Evolutionary conservation across 1,284 basidiomycete genomes (phyloP), one percentile per base, ranked within the genome.

Genomic region (Hortiboletus rubellus): DNA sequence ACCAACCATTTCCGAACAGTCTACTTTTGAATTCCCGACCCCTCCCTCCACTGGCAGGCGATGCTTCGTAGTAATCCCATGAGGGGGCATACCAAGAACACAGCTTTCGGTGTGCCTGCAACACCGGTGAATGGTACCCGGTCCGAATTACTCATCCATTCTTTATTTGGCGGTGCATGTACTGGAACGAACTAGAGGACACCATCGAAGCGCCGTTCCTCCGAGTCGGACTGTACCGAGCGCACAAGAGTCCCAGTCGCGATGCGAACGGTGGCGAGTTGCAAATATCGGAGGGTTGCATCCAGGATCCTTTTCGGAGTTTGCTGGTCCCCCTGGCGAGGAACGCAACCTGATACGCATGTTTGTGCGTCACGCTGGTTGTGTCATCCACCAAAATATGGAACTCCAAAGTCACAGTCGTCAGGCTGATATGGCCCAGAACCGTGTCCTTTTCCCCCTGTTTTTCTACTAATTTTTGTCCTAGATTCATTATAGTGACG

Each of bases 51-150:
- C 22, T 22, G 22, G 22, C 22, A 37, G 31, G 44, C 15, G 36
- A 44, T 8, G 30, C 50, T 31, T 52, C 46, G n/a, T 42, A 38
- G 45, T 54, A 27, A 27, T 27, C 27, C 27, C 27, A 27, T 27
- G 27, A 27, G 38, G 42, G 46, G 37, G 9, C 17, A 31, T 36
- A 51, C 30, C 47, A 8, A 30, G 15, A 44, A 46, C 64, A 66
- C 64, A 50, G 54, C 55, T 50, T 58, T 58, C 31, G 2, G 50
- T 59, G 64, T 66, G 59, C 66, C 66, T 37, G 50, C 51, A 18
- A 52, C 12, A 37, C 22, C 37, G 18, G n/a, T 30, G 24, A 38
- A 24, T 30, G 24, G 45, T 46, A 15, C 17, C 27, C 45, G 48
- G 22, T 11, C 30, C 58, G 34, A 46, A 57, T 46, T 52, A 46